Conservation (phyloP, 1,284 basidiomycete genomes). For the Ganoderma leucocontextum region DNA sequence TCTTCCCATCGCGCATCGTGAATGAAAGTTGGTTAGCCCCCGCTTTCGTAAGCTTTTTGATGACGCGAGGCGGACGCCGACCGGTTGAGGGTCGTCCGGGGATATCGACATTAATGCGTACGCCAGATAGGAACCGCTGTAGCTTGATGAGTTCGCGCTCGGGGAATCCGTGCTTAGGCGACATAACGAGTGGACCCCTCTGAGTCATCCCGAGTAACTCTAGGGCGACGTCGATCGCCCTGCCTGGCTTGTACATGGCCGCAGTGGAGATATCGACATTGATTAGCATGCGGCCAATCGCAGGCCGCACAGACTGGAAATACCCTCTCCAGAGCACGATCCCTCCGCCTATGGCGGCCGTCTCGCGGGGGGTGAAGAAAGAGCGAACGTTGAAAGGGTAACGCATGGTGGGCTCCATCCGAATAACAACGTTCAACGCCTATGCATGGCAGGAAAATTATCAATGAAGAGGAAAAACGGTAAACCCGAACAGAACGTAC, state of each 20-base stretch:
- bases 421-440: conserved; percentile 79
- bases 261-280: conserved; percentile 84
- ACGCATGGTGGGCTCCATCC: conserved; percentile 74
- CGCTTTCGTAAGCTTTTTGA: conserved; percentile 61
- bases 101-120: conserved; percentile 57
- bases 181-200: conserved; percentile 50
- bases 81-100: conserved; percentile 29
- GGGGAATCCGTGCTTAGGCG: conserved; percentile 53
- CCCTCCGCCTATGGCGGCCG: conserved; percentile 70
- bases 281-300: conserved; percentile 69
- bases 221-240: conserved; percentile 60
- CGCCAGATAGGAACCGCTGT: conserved; percentile 67
- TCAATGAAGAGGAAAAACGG: conserved; percentile 8
- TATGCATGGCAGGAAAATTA: conserved; percentile 36
- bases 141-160: conserved; percentile 67
- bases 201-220: conserved; percentile 54
- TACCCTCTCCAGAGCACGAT: conserved; percentile 79
- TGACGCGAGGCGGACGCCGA: conserved; percentile 36
- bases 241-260: conserved; percentile 71
- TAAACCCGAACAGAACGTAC: conserved; percentile 46
- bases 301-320: conserved; percentile 80
- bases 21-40: conserved; percentile 63
- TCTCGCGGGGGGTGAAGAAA: conserved; percentile 75
- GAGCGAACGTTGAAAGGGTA: conserved; percentile 80
- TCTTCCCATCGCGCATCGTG: conserved; percentile 59